These are phyloP conservation scores for Chrysanthemum makinoi DNA, from an alignment of 129 eudicot species.

Conservation along the genomic window DNA sequence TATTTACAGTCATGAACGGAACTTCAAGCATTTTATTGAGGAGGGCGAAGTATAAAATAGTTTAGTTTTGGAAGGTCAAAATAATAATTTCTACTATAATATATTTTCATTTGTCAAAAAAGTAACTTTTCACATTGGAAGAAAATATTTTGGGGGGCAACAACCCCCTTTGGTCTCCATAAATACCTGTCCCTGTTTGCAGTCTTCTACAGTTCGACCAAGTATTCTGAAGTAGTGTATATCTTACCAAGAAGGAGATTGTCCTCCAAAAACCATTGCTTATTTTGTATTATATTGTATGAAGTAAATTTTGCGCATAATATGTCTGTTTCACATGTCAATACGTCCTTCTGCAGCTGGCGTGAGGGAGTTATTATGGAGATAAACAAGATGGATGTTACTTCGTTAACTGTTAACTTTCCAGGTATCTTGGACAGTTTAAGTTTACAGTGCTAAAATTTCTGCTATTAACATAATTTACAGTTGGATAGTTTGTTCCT, in stretches of 20 bases:
- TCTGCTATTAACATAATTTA: background rate
- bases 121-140: no score
- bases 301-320: background rate
- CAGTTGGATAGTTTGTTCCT: background rate
- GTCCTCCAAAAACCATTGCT: background rate
- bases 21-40: no score
- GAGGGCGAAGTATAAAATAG: no score
- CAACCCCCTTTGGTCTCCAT: no score
- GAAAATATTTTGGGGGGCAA: no score
- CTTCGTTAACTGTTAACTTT: slow-evolving; percentile 57
- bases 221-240: background rate
- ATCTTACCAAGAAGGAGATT: background rate
- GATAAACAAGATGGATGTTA: slow-evolving; percentile 56
- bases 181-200: no score
- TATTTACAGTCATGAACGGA: no score
- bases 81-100: no score
- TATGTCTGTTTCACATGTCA: slow-evolving; percentile 12
- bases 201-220: background rate
- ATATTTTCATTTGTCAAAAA: no score
- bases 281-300: background rate
- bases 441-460: slow-evolving; percentile 5
- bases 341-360: slow-evolving; percentile 61
- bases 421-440: slow-evolving; percentile 54
- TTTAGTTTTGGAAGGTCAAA: no score
- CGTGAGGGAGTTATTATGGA: slow-evolving; percentile 76